Conservation (phyloP, 306 rosid species). For the Cucumis cinereus region DNA sequence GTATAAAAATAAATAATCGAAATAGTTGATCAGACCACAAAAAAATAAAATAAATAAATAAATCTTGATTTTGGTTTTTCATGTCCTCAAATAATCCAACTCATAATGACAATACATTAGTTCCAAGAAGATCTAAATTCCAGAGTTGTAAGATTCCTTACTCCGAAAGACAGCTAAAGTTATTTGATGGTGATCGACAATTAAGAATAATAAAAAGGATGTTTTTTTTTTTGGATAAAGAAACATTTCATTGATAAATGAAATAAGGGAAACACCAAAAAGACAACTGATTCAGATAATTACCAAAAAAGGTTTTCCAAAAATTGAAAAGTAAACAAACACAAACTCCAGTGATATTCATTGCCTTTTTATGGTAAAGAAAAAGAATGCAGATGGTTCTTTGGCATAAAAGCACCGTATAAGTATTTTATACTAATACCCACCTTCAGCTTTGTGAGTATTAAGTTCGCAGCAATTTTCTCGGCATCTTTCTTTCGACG, state of each 20-base stretch:
- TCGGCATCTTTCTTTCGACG: constrained; percentile 42
- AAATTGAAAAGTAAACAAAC: background rate
- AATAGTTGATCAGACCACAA: background rate
- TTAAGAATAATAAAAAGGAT: no score
- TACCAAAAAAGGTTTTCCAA: background rate
- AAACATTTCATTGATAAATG: no score
- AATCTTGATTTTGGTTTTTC: background rate
- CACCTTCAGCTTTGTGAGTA: constrained; percentile 51
- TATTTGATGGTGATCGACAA: background rate
- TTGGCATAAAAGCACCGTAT: background rate
- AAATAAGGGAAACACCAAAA: background rate
- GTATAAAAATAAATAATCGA: background rate
- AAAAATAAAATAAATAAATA: background rate
- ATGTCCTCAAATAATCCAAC: background rate
- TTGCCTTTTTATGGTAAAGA: background rate
- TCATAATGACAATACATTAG: background rate
- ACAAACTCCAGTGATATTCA: background rate
- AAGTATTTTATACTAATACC: constrained; percentile 1
- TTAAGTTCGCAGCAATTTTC: constrained; percentile 35
- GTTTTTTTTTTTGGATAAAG: no score
- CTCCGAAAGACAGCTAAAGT: background rate
- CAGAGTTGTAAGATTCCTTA: background rate
- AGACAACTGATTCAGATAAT: background rate
- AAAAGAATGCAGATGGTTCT: background rate
- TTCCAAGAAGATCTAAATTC: background rate